These are phyloP conservation scores for Eutrema heterophyllum DNA, from an alignment of 345 rosid genomes.

Conservation along the genomic window DNA sequence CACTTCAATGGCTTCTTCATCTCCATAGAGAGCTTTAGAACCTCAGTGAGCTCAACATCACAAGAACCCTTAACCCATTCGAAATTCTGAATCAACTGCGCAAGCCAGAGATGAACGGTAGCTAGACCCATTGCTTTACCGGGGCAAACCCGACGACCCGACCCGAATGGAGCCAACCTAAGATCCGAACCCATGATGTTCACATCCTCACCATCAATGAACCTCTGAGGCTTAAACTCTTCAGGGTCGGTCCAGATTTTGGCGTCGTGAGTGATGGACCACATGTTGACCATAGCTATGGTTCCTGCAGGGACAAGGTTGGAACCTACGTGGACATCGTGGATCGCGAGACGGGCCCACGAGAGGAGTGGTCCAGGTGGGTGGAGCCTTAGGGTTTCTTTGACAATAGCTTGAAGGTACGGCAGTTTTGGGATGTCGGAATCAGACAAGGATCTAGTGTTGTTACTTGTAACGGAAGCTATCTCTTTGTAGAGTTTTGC, in stretches of 20 bases:
- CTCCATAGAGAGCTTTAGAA: slow-evolving; percentile 57
- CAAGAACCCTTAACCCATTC: slow-evolving; percentile 36
- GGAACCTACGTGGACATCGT: slow-evolving; percentile 53
- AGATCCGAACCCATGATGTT: slow-evolving; percentile 58
- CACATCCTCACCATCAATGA: slow-evolving; percentile 44
- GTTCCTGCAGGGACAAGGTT: slow-evolving; percentile 72
- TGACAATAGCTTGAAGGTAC: slow-evolving; percentile 59
- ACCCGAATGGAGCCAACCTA: slow-evolving; percentile 64
- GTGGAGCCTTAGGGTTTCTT: slow-evolving; percentile 72
- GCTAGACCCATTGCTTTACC: slow-evolving; percentile 65
- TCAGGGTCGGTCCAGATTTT: slow-evolving; percentile 49
- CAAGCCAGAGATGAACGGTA: slow-evolving; percentile 56
- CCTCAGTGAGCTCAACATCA: slow-evolving; percentile 46
- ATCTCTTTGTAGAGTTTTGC: slow-evolving; percentile 62
- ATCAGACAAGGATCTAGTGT: slow-evolving; percentile 34
- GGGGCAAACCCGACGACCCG: slow-evolving; percentile 70
- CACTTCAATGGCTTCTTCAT: slow-evolving; percentile 55
- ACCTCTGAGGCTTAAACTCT: slow-evolving; percentile 61
- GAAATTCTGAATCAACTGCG: slow-evolving; percentile 47
- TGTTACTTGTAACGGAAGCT: slow-evolving; percentile 36
- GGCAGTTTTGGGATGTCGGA: slow-evolving; percentile 56
- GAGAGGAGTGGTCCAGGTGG: slow-evolving; percentile 94
- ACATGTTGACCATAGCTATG: slow-evolving; percentile 93
- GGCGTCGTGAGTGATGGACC: slow-evolving; percentile 74
- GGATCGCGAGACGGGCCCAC: slow-evolving; percentile 80